phyloP scores from a whole-genome alignment of 2,329 filamentous ascomycete genomes.

The Penicillium psychrosexuale region DNA sequence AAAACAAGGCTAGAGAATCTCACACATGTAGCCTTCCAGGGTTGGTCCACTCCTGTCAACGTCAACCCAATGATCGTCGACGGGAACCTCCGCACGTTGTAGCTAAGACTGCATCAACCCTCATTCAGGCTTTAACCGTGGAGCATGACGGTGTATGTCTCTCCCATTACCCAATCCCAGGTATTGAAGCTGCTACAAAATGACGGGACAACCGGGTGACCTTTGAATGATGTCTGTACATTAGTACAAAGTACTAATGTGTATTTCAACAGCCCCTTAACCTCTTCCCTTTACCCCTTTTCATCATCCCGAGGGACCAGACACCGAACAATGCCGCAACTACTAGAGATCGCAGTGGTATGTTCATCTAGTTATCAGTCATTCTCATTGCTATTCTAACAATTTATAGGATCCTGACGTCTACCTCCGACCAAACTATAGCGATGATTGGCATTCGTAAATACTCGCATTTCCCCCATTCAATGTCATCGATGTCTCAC shows the following conservation, averaged over 20 bases:
- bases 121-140: not conserved
- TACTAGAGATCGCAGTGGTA: not conserved
- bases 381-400: not conserved
- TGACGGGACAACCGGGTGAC: not conserved
- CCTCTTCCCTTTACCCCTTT: not conserved
- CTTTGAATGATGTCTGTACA: not conserved
- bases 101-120: not conserved
- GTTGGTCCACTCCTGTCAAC: not conserved
- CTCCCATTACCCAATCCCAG: not conserved
- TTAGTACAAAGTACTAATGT: not conserved
- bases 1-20: not conserved
- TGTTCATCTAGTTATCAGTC: too few species aligned
- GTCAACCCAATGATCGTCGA: not conserved
- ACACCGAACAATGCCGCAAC: not conserved
- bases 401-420: slow-evolving; percentile 9
- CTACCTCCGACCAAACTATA: slow-evolving; percentile 1
- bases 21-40: not conserved
- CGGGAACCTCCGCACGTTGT: not conserved
- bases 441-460: slow-evolving; percentile 19
- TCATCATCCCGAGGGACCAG: not conserved
- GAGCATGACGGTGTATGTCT: not conserved
- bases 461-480: not conserved
- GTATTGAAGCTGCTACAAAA: not conserved
- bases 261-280: not conserved
- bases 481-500: not conserved